Base-by-base conservation (phyloP, 352 stramenopile genomes). In the Phytophthora cryptogea region DNA sequence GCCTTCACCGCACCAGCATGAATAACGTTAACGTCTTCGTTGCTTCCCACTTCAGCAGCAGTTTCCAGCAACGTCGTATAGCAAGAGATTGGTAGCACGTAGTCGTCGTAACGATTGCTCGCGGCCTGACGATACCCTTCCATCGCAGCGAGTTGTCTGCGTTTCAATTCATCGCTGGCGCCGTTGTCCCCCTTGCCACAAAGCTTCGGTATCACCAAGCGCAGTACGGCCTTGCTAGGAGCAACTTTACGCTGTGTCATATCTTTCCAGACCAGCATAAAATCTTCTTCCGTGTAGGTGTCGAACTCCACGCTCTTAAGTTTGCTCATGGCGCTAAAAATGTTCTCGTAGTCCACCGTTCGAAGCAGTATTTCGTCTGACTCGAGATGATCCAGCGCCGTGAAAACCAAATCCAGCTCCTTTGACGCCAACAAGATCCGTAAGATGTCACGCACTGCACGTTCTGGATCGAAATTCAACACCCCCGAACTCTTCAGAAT, bases 281-380 rank as follows among this genome's bases (percentile, higher is more conserved):
- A 79, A 17, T 80, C 74, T 14, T 66, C 48, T 0, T 40, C 62
- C 20, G 47, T 54, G 60, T 74, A 85, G 33, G 58, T 16, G 0
- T 54, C 16, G 5, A 9, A 54, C 47, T 51, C 20, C 2, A 27
- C 23, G 13, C 27, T 42, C 31, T 54, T 68, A 30, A 39, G 42
- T 32, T 75, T 72, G 43, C 64, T 60, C 75, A 89, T 89, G 36
- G 59, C 39, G 17, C 58, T 62, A 33, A 85, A 70, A 5, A 89
- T 45, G 0, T 53, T 65, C 9, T 71, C 51, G 45, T 85, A 87
- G 45, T 85, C 63, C 3, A 48, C 54, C 32, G 50, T 40, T 46
- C 70, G 54, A 23, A 80, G n/a, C 8, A 42, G 54, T 35, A 86
- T 70, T 33, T 62, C 65, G 36, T 63, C 31, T 2, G 59, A 59